Percentiles rank a stretch among this genome's conserved stretches.
phyloP scores from a whole-genome alignment of 2,329 filamentous ascomycete genomes.

The Ascomycota sp. region DNA sequence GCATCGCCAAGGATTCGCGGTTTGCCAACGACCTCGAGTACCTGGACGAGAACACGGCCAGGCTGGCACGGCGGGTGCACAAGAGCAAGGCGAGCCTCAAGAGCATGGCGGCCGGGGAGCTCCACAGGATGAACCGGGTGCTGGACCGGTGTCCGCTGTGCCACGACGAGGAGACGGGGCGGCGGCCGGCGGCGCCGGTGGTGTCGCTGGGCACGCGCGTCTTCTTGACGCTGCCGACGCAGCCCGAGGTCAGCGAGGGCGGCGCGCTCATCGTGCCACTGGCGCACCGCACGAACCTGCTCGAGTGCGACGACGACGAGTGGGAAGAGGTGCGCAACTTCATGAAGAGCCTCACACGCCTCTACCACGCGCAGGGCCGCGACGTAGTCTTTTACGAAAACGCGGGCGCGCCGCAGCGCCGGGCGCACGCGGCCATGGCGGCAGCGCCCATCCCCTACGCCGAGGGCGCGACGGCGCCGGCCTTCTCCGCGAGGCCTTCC shows the following conservation, averaged over 20 bases:
- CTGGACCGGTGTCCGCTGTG: conserved; percentile 81
- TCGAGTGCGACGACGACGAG: conserved; percentile 98
- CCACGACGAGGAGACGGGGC: conserved; percentile 63
- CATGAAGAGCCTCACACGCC: conserved; percentile 85
- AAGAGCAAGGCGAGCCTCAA: conserved; percentile 77
- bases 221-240: conserved; percentile 73
- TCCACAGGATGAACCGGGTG: conserved; percentile 72
- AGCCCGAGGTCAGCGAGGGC: conserved; percentile 68
- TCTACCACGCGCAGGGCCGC: conserved; percentile 85
- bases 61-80: conserved; percentile 70
- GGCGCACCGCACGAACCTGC: conserved; percentile 66
- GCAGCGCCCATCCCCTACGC: conserved; percentile 73
- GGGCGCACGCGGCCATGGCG: conserved; percentile 73
- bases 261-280: conserved; percentile 79
- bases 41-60: conserved; percentile 88
- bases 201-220: conserved; percentile 70
- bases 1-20: conserved; percentile 81
- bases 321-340: conserved; percentile 99
- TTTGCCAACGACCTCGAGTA: conserved; percentile 91
- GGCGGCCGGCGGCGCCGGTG: conserved; percentile 63
- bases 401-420: conserved; percentile 59
- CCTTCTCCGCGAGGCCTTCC: conserved; percentile 88
- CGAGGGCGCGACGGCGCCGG: conserved; percentile 83
- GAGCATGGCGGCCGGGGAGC: conserved; percentile 70
- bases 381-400: conserved; percentile 98